Evolutionary conservation across 345 rosid species (phyloP), one percentile per base, ranked within the genome.

Genomic region (Eucalyptus globulus): DNA sequence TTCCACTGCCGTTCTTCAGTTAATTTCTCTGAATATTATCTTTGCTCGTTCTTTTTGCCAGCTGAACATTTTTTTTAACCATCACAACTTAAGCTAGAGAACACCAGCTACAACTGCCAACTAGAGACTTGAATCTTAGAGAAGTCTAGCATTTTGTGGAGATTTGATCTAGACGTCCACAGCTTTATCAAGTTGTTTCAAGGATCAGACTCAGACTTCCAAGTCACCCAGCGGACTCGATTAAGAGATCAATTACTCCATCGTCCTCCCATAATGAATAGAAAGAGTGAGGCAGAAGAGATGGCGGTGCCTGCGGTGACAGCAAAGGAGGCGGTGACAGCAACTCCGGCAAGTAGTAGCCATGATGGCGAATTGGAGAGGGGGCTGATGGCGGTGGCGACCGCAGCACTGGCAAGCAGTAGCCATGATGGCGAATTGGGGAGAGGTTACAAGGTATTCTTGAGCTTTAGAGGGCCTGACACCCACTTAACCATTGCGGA

Each of bases 321-420:
- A 6, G 62, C 2, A 3, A 56, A 22, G 29, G 29, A 56, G 62
- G 27, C 62, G 1, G 29, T 21, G 27, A 62, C 5, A 4, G 34
- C 72, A 29, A 6, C 72, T 65, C 19, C 72, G 0, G 17, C 16
- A 29, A 65, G 72, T 8, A 1, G 21, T 65, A 65, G 37, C 72
- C 9, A 14, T 65, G 37, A n/a, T 65, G 34, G 37, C 1, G 5
- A 19, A 7, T 29, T 3, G 0, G 72, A 7, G 9, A 65, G 16
- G 17, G 29, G 62, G 58, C 58, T 88, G 54, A 50, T 86, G 69
- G 37, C 49, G 21, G 62, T 7, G 72, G 3, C n/a, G n/a, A n/a
- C n/a, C n/a, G n/a, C 72, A 29, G 6, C 72, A 29, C 1, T 29
- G 17, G 17, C 31, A 65, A 29, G 10, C 19, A 65, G 72, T 65